Base-by-base conservation (phyloP, 176 grass and related monocot species). In the Eremochloa ophiuroides region DNA sequence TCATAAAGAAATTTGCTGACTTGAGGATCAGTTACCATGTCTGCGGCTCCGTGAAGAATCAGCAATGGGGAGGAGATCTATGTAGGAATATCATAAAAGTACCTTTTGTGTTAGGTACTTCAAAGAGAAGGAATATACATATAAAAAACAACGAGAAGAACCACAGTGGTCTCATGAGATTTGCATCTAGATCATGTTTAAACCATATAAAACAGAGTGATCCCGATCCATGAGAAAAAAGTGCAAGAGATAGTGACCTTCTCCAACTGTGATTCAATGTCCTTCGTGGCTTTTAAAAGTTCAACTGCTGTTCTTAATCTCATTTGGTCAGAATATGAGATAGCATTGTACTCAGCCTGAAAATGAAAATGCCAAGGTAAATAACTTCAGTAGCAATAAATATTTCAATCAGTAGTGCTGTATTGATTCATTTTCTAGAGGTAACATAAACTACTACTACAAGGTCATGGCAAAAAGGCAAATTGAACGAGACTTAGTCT, bases 31-130 rank as follows among this genome's bases (percentile, higher is more conserved):
- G 96, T 98, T 47, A 98, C 95, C 88, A 88, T 86, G 85, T 95
- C 96, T 18, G 96, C 88, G 64, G 96, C 90, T 86, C 96, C 96
- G 38, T 98, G 96, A 79, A 98, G 96, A 95, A 98, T 86, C 43
- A 98, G 71, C 88, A 98, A 80, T 0, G 96, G 96, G 31, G 92
- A 84, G 34, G 69, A 93, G 56, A 98, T 68, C 92, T 94, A 74
- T 10, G 53, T 25, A 22, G 41, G 23, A 23, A 51, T 11, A 6
- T 31, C 38, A 69, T 66, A 74, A 18, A 58, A 69, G 62, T 66
- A 28, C 62, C 60, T 72, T 72, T 70, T 16, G 6, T n/a, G 20
- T 69, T 31, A 80, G 9, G 63, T 43, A 40, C 35, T 60, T 46
- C 6, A 7, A 78, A 7, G 2, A 56, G 22, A 56, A 23, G 22